Base-by-base conservation (phyloP, 768 basidiomycete genomes). In the Dacryopinax primogenitus region DNA sequence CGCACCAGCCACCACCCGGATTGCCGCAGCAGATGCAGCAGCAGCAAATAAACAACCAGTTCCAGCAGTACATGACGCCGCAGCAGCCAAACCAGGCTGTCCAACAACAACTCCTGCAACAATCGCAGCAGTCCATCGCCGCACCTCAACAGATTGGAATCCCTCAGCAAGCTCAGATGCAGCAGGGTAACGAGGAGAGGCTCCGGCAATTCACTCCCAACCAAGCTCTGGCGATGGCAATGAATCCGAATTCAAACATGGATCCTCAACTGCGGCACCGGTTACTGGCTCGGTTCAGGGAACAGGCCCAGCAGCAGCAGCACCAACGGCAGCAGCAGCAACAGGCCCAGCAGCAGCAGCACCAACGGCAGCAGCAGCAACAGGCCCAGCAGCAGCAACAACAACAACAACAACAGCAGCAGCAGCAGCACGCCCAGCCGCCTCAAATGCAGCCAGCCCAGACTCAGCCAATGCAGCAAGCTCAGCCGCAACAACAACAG, bases 381-480 rank as follows among this genome's bases (percentile, higher is more conserved):
- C 64, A 65, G 62, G 33, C 65, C 45, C 33, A 32, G 35, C 67
- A 68, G 51, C 68, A 2, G 35, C 68, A 67, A 21, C 67, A 62
- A 35, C 63, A 45, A n/a, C 47, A 36, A 41, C 63, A 58, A 16
- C 45, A 7, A 37, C 63, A 37, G 32, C 65, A 51, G 62, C 47
- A 64, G 2, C 65, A 47, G 66, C 4, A n/a, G 26, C 35, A 64
- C n/a, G 63, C 18, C 36, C 26, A 37, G 47, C 39, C 63, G 61
- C 35, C 61, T 15, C 37, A 21, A 26, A 63, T 28, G 9, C 33
- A 32, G 23, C 32, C 44, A 1, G 33, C 32, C 16, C 30, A 32
- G 33, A 33, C 37, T 18, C 65, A 66, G 58, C 18, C 1, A 23
- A 23, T 35, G 41, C 58, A 62, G 36, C 66, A 47, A 16, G 44